Percentiles rank a stretch among this genome's conserved stretches.
These are phyloP conservation scores for Stygiomarasmius scandens DNA, from an alignment of 1,284 basidiomycete genomes.

Conservation along the genomic window DNA sequence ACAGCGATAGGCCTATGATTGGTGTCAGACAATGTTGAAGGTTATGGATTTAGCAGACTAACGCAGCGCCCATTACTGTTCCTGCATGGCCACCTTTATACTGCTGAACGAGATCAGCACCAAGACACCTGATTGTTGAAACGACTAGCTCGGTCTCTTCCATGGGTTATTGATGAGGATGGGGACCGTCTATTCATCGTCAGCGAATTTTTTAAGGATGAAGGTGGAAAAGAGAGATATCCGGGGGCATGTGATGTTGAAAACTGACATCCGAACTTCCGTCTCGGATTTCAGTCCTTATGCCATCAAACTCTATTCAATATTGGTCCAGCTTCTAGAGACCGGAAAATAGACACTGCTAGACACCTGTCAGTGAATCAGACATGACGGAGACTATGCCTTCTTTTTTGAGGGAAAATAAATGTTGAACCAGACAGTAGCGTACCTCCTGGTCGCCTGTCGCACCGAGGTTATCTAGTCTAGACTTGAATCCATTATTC, in stretches of 20 bases:
- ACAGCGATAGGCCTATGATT: slow-evolving; percentile 12
- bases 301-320: slow-evolving; percentile 11
- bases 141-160: not conserved
- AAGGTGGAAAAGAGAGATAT: not conserved
- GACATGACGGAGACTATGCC: no score
- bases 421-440: no score
- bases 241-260: not conserved
- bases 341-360: no score
- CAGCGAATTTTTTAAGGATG: not conserved
- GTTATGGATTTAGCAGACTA: not conserved
- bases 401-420: no score
- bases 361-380: no score
- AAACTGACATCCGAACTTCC: not conserved
- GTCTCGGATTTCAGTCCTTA: no score
- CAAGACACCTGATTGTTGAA: slow-evolving; percentile 13
- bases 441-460: no score
- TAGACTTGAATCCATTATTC: no score
- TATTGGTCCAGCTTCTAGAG: slow-evolving; percentile 6
- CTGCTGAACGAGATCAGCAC: slow-evolving; percentile 11
- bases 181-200: not conserved
- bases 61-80: slow-evolving; percentile 14
- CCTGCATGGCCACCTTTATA: slow-evolving; percentile 16
- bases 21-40: not conserved
- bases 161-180: not conserved
- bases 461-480: no score